Base-by-base conservation (phyloP, 306 rosid species). In the Senna siamea region DNA sequence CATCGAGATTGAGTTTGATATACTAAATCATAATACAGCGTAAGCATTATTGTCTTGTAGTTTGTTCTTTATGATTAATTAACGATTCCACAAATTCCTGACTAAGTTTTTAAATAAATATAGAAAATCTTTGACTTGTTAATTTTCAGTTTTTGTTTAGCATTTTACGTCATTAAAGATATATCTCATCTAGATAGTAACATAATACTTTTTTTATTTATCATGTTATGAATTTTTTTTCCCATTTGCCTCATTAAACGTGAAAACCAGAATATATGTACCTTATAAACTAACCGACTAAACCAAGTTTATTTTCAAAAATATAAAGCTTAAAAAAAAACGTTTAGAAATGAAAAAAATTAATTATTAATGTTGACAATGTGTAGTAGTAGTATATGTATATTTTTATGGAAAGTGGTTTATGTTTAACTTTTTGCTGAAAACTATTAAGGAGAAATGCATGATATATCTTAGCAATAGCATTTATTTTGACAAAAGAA, bases 151-250 rank as follows among this genome's bases (percentile, higher is more conserved):
- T 55, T 14, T 11, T 71, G 19, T 10, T 0, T 23, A 26, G 12
- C 44, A 23, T 56, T 40, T 23, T 22, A 15, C 66, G 26, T 56
- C 35, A 28, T 23, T 57, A 43, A 15, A 26, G 61, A 69, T 55
- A 62, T 48, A 22, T 61, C n/a, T n/a, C n/a, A n/a, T n/a, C n/a
- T n/a, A n/a, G n/a, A n/a, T n/a, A n/a, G n/a, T n/a, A n/a, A n/a
- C n/a, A 64, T 17, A 69, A 62, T 17, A 2, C n/a, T 18, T 70
- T 63, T 70, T 30, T 70, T 70, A 70, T 43, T 50, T 17, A 52
- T 34, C 20, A 20, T 19, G 32, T 44, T 19, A 5, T 62, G 59
- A n/a, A n/a, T 4, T 10, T 15, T 44, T 62, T 70, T 26, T 1
- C 3, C 30, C 30, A 37, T 50, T 34, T 52, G 35, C 15, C 62